phyloP scores from a whole-genome alignment of 345 rosid species.

The Murraya paniculata region DNA sequence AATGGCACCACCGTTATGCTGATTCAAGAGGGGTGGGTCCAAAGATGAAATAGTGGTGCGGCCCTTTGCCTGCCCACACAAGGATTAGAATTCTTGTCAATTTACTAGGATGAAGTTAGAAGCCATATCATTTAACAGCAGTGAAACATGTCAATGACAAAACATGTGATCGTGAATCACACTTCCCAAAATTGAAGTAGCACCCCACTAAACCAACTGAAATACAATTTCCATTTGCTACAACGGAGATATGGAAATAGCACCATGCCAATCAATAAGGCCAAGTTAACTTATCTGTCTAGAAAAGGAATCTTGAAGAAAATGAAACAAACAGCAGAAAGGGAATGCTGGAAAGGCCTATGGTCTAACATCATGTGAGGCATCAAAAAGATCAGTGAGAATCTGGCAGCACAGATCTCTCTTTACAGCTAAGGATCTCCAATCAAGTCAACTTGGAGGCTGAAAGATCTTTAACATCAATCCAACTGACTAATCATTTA shows the following conservation, averaged over 20 bases:
- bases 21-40: slow-evolving; percentile 69
- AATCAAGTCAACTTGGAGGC: slow-evolving; percentile 3
- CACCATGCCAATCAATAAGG: background rate
- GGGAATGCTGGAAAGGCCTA: background rate
- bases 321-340: background rate
- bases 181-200: background rate
- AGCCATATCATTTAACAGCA: background rate
- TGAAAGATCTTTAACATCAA: background rate
- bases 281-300: background rate
- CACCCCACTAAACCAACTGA: background rate
- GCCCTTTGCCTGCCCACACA: slow-evolving; percentile 51
- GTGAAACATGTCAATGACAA: slow-evolving; percentile 1
- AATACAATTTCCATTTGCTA: background rate
- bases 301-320: background rate
- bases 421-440: background rate
- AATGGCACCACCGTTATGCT: slow-evolving; percentile 55
- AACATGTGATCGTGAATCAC: background rate
- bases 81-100: slow-evolving; percentile 11
- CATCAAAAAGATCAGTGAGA: background rate
- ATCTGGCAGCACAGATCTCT: background rate
- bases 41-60: slow-evolving; percentile 50
- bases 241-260: background rate
- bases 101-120: background rate
- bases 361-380: background rate
- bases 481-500: background rate